A percentile compares a stretch with the other conserved stretches of the same genome.
Conservation (phyloP, 2,329 filamentous ascomycete species). For the Aspergillus alliaceus region DNA sequence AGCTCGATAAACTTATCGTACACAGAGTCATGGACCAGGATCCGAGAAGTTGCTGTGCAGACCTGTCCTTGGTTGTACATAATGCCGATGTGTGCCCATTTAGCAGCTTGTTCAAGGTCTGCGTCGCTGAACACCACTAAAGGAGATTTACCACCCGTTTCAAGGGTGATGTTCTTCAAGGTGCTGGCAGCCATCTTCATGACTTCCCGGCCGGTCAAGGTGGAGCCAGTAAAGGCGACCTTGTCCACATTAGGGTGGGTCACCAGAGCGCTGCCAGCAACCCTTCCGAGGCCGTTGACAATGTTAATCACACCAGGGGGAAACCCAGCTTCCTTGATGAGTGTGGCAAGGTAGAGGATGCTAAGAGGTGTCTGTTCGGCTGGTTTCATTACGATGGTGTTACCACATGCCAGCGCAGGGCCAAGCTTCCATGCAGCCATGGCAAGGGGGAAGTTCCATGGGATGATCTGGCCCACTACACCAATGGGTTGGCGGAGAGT, state of each 20-base stretch:
- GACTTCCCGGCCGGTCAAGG: slow-evolving; percentile 33
- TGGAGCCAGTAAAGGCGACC: slow-evolving; percentile 37
- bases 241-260: slow-evolving; percentile 35
- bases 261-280: slow-evolving; percentile 32
- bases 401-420: slow-evolving; percentile 35
- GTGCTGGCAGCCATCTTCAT: slow-evolving; percentile 39
- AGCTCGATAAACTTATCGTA: slow-evolving; percentile 34
- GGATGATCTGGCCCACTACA: slow-evolving; percentile 84
- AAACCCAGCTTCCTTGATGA: slow-evolving; percentile 36
- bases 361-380: slow-evolving; percentile 37
- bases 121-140: slow-evolving; percentile 66
- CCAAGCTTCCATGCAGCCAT: slow-evolving; percentile 60
- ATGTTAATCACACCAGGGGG: slow-evolving; percentile 37
- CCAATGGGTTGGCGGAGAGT: slow-evolving; percentile 75
- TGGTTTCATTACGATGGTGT: slow-evolving; percentile 35
- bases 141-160: slow-evolving; percentile 64
- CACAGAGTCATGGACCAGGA: slow-evolving; percentile 59
- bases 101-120: slow-evolving; percentile 66
- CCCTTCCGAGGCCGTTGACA: slow-evolving; percentile 32
- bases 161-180: slow-evolving; percentile 37
- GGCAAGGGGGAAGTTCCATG: slow-evolving; percentile 83
- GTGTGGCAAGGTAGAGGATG: slow-evolving; percentile 33
- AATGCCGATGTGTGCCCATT: slow-evolving; percentile 63
- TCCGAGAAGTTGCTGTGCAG: slow-evolving; percentile 36
- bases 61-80: slow-evolving; percentile 44